phyloP scores from a whole-genome alignment of 169 alveolate genomes.

The Babesia gibsoni region DNA sequence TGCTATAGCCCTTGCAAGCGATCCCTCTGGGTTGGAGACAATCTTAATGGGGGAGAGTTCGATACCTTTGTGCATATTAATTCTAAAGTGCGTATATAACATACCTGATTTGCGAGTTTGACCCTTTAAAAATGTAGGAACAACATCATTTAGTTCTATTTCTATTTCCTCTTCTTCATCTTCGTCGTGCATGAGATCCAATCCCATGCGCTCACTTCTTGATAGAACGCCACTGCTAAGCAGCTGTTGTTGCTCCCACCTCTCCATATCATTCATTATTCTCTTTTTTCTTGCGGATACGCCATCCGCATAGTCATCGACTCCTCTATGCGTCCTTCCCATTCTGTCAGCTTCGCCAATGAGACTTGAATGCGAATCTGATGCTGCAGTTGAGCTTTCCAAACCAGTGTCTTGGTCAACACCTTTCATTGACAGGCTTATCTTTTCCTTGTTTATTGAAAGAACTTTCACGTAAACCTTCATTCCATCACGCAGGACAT shows the following conservation, averaged over 20 bases:
- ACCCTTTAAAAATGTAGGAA: constrained; percentile 94
- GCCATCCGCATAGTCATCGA: constrained; percentile 50
- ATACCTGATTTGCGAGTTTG: constrained; percentile 87
- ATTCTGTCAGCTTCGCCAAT: neutral
- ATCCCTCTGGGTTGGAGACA: constrained; percentile 90
- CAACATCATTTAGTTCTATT: constrained; percentile 90
- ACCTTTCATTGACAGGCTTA: constrained; percentile 81
- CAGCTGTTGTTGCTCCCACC: constrained; percentile 75
- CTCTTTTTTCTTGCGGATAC: constrained; percentile 44
- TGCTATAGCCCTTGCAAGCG: constrained; percentile 86
- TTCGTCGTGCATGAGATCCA: constrained; percentile 23
- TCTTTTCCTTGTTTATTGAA: constrained; percentile 51
- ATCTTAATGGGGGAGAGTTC: constrained; percentile 88
- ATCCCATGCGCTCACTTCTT: constrained; percentile 46
- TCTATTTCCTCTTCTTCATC: constrained; percentile 76
- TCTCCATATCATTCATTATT: constrained; percentile 66
- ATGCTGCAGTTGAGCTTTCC: constrained; percentile 33
- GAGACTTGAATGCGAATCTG: neutral
- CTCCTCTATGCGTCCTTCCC: constrained; percentile 14
- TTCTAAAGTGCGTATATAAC: neutral
- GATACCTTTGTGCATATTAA: constrained; percentile 62
- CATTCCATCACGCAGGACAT: constrained; percentile 36
- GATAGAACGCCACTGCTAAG: constrained; percentile 62
- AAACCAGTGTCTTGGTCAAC: constrained; percentile 78
- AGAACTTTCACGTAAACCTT: constrained; percentile 62